Evolutionary conservation across 2,329 filamentous ascomycete genomes (phyloP), one percentile per base, ranked within the genome.

Genomic region (Tolypocladium tropicale): DNA sequence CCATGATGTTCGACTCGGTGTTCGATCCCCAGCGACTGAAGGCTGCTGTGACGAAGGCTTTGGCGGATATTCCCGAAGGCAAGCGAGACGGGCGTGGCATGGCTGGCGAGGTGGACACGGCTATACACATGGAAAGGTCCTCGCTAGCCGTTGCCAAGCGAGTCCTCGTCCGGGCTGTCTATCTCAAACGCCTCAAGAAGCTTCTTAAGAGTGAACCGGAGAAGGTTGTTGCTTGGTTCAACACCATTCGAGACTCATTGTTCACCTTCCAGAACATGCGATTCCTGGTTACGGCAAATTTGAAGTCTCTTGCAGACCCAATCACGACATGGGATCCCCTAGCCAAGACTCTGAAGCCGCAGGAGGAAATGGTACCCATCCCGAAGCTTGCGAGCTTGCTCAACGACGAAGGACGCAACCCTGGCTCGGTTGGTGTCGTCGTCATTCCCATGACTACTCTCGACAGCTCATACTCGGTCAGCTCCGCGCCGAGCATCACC

Each of bases 361-460:
- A 69, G 9, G 65, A 67, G 16, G 74, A 81, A 0, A 78, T 95
- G 55, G 77, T 84, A 16, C 85, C 89, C 1, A 85, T 96, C 52
- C 83, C 87, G 57, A 81, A 85, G 61, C 82, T 85, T 10, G 78
- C 81, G 53, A 80, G 83, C 41, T 78, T 90, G n/a, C 83, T 96
- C 55, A 95, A 84, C 60, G 77, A 83, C 0, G 84, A 89, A 55
- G 94, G 91, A 18, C 79, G 80, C 54, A 83, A 82, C 7, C 88
- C 92, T 0, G 94, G 94, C 16, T 81, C 83, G 6, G 78, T 88
- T 37, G 83, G 83, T 34, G 83, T 86, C 34, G 87, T 90, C 62
- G 81, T 99, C 55, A 82, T 97, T 25, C 91, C 94, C 18, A 94
- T 99, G 85, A 84, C 90, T 0, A 88, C 91, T 1, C 87, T 96